These are phyloP conservation scores for Nicotiana rustica DNA, from an alignment of 305 asterid species.

Conservation along the genomic window DNA sequence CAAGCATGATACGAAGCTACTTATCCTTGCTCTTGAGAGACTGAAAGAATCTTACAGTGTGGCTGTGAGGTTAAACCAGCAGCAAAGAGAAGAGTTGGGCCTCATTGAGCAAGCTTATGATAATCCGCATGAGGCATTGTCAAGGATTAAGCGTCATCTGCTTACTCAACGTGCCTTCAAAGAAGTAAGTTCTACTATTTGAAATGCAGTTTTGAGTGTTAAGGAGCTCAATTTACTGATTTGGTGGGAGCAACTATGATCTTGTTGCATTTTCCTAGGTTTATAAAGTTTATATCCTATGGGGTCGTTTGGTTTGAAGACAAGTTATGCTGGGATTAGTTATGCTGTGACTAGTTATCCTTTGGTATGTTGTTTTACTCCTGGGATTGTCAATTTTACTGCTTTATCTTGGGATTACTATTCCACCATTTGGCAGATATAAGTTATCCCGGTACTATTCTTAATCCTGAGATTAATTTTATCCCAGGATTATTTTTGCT, in stretches of 20 bases:
- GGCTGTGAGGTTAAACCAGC: conserved; percentile 96
- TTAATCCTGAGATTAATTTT: no score
- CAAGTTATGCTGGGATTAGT: no score
- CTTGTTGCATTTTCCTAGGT: background rate
- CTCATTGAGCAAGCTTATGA: conserved; percentile 99
- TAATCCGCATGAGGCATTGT: conserved; percentile 97
- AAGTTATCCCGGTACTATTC: no score
- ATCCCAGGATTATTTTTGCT: no score
- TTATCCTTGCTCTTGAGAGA: conserved; percentile 97
- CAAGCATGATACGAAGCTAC: conserved; percentile 98
- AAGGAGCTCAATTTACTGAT: background rate
- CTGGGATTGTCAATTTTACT: no score
- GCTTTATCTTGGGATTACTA: no score
- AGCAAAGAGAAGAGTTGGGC: conserved; percentile 96
- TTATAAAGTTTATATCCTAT: background rate
- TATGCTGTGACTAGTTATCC: no score
- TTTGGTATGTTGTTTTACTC: no score
- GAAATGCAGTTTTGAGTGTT: background rate
- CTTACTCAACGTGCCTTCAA: conserved; percentile 99
- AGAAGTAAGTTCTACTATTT: conserved; percentile 65
- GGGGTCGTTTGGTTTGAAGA: no score
- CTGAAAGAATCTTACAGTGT: conserved; percentile 98
- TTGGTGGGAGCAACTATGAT: background rate
- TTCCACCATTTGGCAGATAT: no score
- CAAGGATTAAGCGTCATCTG: conserved; percentile 96